phyloP scores from a whole-genome alignment of 129 eudicot genomes.

The Flaveria trinervia region DNA sequence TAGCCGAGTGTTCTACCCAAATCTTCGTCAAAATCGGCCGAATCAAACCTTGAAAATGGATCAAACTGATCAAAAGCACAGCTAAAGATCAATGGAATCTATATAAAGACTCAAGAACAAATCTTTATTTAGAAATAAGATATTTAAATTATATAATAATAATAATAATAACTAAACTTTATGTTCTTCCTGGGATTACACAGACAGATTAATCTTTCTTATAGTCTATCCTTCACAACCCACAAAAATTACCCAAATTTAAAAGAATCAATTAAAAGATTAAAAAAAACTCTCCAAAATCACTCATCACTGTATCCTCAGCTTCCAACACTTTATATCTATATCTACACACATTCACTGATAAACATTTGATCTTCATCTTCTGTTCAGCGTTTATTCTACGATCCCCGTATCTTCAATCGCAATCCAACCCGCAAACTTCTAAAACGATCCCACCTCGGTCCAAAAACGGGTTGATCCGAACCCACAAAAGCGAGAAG shows the following conservation, averaged over 20 bases:
- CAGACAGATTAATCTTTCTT: slow-evolving; percentile 37
- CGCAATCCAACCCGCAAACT: slow-evolving; percentile 79
- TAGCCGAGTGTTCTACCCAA: no score
- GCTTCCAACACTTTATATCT: slow-evolving; percentile 31
- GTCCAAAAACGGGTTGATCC: slow-evolving; percentile 68
- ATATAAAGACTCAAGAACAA: no score
- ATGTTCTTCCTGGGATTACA: slow-evolving; percentile 54
- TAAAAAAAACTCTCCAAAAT: slow-evolving; percentile 41
- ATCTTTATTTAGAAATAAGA: neutral
- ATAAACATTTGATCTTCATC: slow-evolving; percentile 23
- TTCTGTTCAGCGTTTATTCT: neutral
- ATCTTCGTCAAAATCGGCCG: no score
- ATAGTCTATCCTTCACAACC: slow-evolving; percentile 52
- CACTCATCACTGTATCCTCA: slow-evolving; percentile 44
- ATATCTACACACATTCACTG: slow-evolving; percentile 58
- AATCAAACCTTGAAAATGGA: no score
- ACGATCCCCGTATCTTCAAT: slow-evolving; percentile 30
- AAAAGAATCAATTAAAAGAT: slow-evolving; percentile 49
- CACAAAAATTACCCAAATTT: slow-evolving; percentile 49
- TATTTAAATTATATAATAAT: slow-evolving; percentile 41
- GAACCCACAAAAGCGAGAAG: slow-evolving; percentile 77
- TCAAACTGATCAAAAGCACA: no score
- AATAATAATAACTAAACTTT: slow-evolving; percentile 38
- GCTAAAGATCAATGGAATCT: no score
- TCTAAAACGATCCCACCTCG: slow-evolving; percentile 73